phyloP scores from a whole-genome alignment of 2,329 filamentous ascomycete species.

The Pseudogymnoascus sp. region DNA sequence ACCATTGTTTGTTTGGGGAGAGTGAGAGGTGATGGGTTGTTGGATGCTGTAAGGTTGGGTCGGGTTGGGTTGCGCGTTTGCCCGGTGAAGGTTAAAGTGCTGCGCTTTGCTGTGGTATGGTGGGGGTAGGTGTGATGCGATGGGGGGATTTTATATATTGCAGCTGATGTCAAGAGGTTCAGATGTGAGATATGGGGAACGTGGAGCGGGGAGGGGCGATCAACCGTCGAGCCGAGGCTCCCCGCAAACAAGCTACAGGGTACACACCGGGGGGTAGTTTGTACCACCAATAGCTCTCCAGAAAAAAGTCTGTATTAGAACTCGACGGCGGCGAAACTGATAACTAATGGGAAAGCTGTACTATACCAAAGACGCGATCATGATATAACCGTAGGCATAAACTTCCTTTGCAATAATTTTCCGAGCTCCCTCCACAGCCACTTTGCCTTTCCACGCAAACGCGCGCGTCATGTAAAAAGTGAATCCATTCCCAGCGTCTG shows the following conservation, averaged over 20 bases:
- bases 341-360: background rate
- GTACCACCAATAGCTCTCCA: background rate
- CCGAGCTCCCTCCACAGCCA: background rate
- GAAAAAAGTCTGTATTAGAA: background rate
- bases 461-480: background rate
- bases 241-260: background rate
- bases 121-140: background rate
- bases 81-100: background rate
- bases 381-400: background rate
- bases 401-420: background rate
- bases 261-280: background rate
- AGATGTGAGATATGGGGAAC: background rate
- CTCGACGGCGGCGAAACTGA: background rate
- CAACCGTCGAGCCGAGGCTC: background rate
- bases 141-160: background rate
- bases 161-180: background rate
- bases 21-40: background rate
- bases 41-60: background rate
- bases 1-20: background rate
- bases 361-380: background rate
- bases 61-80: background rate
- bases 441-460: background rate
- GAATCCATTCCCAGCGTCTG: constrained; percentile 1
- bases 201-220: background rate
- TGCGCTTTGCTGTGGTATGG: background rate